These are phyloP conservation scores for Hemisphaericaspora xylanilytica DNA, from an alignment of 1,139 yeast species.

Conservation along the genomic window DNA sequence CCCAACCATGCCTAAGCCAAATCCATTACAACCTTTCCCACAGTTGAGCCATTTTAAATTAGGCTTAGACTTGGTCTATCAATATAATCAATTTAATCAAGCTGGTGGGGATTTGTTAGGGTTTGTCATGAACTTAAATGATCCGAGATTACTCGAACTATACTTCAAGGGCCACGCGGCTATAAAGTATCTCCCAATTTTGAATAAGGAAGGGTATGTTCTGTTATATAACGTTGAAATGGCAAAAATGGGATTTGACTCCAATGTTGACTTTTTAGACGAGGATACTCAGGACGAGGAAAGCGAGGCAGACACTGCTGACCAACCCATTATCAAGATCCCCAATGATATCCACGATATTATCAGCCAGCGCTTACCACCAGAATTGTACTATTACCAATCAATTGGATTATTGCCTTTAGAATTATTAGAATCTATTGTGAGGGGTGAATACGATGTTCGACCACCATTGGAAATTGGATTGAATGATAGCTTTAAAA, in stretches of 20 bases:
- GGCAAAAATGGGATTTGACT: slow-evolving; percentile 33
- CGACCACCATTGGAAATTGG: slow-evolving; percentile 68
- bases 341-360: slow-evolving; percentile 84
- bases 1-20: slow-evolving; percentile 51
- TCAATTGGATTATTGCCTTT: slow-evolving; percentile 74
- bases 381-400: slow-evolving; percentile 79
- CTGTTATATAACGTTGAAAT: slow-evolving; percentile 50
- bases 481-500: slow-evolving; percentile 54
- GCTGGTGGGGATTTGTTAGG: slow-evolving; percentile 35
- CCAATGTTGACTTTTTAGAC: slow-evolving; percentile 19
- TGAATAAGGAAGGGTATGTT: slow-evolving; percentile 67
- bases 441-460: slow-evolving; percentile 62
- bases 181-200: slow-evolving; percentile 58
- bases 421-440: slow-evolving; percentile 63
- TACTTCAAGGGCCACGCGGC: slow-evolving; percentile 43
- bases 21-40: slow-evolving; percentile 42
- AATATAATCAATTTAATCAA: slow-evolving; percentile 29
- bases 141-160: slow-evolving; percentile 35
- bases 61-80: slow-evolving; percentile 44
- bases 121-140: slow-evolving; percentile 37
- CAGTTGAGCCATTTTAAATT: slow-evolving; percentile 44
- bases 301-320: slow-evolving; percentile 7
- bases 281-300: slow-evolving; percentile 13
- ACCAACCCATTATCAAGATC: slow-evolving; percentile 28
- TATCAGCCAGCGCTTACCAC: slow-evolving; percentile 82